Evolutionary conservation across 164 flowering plant genomes (phyloP), one percentile per base, ranked within the genome.

Genomic region (Liquidambar formosana): DNA sequence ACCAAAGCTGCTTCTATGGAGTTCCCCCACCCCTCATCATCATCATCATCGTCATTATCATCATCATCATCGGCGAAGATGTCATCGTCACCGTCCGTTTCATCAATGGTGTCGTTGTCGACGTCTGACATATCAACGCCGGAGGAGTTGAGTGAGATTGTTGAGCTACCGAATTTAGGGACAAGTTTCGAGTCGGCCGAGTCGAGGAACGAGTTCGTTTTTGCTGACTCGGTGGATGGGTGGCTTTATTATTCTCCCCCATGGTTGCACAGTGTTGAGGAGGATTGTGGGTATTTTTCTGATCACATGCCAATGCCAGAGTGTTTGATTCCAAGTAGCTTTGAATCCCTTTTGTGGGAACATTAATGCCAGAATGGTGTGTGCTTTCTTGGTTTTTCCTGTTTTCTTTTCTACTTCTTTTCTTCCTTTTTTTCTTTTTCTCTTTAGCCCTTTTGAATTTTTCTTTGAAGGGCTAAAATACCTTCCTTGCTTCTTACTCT

Each of bases 1-100:
- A 70, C 81, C 10, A 81, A 77, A 51, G 91, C 91, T 28, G 91
- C 91, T 23, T 58, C 82, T 11, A 82, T 82, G 85, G 81, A 75
- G 16, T 21, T 64, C 63, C 45, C 60, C 12, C 1, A 21, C 54
- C 21, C 1, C 62, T 8, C 76, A 21, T 23, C 69, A 5, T 25
- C 77, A 0, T 33, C 60, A 0, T 64, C 78, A 0, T 57, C 75
- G 25, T 38, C 69, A 1, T 53, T 64, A 1, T 10, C 60, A 12
- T 54, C 73, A 4, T 33, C 81, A 3, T 60, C 70, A 1, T 64
- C 70, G 1, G 46, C 25, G 27, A 44, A 16, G 64, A 22, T 51
- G 23, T 22, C 73, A 13, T 26, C 61, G 15, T 62, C 67, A 22
- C n/a, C 61, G 22, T 23, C 48, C 6, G n/a, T 18, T 44, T 16